Evolutionary conservation across 2,329 filamentous ascomycete species (phyloP).

Genomic region (Trichoderma lentiforme): DNA sequence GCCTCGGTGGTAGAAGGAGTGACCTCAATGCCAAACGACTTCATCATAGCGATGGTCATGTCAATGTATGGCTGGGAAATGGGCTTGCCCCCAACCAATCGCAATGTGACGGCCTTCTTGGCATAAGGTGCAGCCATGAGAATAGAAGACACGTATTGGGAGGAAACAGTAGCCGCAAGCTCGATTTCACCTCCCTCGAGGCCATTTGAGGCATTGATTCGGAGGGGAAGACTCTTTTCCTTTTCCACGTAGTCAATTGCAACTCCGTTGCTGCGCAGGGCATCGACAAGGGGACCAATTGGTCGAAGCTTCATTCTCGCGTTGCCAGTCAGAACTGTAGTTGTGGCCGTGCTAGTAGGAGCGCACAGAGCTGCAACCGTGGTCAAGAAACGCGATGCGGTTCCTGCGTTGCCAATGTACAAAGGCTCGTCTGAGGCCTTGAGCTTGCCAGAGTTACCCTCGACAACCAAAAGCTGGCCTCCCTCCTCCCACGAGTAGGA

Average conservation of each 20-base stretch:
- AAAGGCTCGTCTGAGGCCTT: conserved; percentile 72
- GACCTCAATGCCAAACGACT: conserved; percentile 80
- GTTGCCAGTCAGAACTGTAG: conserved; percentile 87
- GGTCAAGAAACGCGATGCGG: conserved; percentile 90
- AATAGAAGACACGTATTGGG: conserved; percentile 97
- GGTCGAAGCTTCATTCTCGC: conserved; percentile 93
- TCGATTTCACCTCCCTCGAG: conserved; percentile 86
- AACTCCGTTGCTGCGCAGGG: conserved; percentile 83
- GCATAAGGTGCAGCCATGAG: conserved; percentile 97
- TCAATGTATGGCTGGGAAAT: conserved; percentile 97
- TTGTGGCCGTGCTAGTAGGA: conserved; percentile 54
- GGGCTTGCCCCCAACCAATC: conserved; percentile 90
- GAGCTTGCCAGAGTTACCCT: conserved; percentile 84
- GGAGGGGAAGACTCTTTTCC: conserved; percentile 77
- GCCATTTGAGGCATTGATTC: conserved; percentile 76
- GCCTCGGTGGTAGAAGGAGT: conserved; percentile 71
- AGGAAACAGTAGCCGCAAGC: conserved; percentile 90
- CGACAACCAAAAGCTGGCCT: conserved; percentile 84
- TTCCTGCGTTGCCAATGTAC: conserved; percentile 95
- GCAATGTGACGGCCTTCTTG: conserved; percentile 86
- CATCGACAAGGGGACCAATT: conserved; percentile 89
- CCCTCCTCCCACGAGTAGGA: conserved; percentile 92
- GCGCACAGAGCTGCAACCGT: conserved; percentile 83
- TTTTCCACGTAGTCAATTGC: conserved; percentile 80
- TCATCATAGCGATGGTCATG: conserved; percentile 99